Evolutionary conservation across 2,329 filamentous ascomycete species (phyloP).

Genomic region (Neoscytalidium dimidiatum): DNA sequence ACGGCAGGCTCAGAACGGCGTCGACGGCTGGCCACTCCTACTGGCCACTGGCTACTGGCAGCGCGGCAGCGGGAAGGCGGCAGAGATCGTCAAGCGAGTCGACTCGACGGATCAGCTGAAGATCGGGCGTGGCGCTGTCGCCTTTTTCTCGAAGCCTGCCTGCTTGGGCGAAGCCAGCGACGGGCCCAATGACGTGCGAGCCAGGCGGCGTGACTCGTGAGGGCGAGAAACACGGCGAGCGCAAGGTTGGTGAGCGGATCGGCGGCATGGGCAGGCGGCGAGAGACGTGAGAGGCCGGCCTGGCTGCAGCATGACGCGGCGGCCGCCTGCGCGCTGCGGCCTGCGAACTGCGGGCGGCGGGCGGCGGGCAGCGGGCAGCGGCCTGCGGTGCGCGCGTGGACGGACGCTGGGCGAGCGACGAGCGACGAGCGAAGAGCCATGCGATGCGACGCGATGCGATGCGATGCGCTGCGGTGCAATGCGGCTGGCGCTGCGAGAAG

Average conservation of each 20-base stretch:
- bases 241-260: slow-evolving; percentile 5
- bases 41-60: too few species aligned
- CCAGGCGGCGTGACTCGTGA: background rate
- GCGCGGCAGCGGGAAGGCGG: slow-evolving; percentile 11
- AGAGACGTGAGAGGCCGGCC: background rate
- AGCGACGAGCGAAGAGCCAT: too few species aligned
- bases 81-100: slow-evolving; percentile 11
- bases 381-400: background rate
- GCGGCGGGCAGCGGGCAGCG: background rate
- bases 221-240: slow-evolving; percentile 5
- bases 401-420: background rate
- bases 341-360: background rate
- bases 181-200: slow-evolving; percentile 16
- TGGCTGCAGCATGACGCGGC: background rate
- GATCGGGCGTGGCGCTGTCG: slow-evolving; percentile 9
- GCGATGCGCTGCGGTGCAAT: too few species aligned
- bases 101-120: slow-evolving; percentile 14
- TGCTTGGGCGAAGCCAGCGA: slow-evolving; percentile 4
- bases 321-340: background rate
- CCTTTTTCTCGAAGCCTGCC: slow-evolving; percentile 15
- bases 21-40: too few species aligned
- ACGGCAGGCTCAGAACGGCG: background rate
- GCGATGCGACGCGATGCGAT: too few species aligned
- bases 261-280: background rate
- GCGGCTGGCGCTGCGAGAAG: too few species aligned